Conservation (phyloP, 2,329 filamentous ascomycete species). For the Alternaria viburni region DNA sequence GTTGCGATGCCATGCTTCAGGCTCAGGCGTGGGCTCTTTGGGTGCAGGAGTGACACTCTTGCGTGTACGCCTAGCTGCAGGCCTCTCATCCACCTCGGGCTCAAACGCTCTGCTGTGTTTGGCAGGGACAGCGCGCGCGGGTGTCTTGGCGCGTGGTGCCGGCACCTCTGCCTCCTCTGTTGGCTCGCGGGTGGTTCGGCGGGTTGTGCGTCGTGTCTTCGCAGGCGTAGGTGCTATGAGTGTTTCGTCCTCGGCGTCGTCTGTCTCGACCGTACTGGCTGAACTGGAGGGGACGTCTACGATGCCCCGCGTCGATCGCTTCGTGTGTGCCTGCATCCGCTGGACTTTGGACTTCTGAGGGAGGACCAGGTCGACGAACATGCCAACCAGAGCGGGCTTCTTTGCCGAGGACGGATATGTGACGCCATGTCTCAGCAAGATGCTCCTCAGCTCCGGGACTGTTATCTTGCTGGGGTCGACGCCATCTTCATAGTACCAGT, state of each 20-base stretch:
- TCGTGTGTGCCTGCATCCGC: constrained; percentile 75
- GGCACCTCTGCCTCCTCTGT: constrained; percentile 42
- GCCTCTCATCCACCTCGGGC: constrained; percentile 41
- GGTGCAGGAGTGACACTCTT: constrained; percentile 48
- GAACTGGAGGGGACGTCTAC: constrained; percentile 69
- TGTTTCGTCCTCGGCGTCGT: constrained; percentile 60
- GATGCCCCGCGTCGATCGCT: constrained; percentile 88
- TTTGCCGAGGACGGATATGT: constrained; percentile 88
- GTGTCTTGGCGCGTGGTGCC: constrained; percentile 38
- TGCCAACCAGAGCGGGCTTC: constrained; percentile 83
- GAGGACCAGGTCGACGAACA: constrained; percentile 80
- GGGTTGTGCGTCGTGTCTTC: constrained; percentile 33
- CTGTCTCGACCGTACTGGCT: constrained; percentile 61
- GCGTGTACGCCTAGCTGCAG: constrained; percentile 46
- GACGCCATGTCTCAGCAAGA: constrained; percentile 87
- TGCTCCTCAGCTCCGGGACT: constrained; percentile 85
- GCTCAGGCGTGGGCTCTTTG: constrained; percentile 56
- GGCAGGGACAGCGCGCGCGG: constrained; percentile 48
- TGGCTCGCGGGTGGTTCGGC: constrained; percentile 51
- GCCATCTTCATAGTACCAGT: constrained; percentile 77
- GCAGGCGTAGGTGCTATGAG: constrained; percentile 53
- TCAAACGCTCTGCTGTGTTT: constrained; percentile 53
- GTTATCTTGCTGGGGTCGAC: constrained; percentile 87
- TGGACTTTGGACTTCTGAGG: constrained; percentile 81
- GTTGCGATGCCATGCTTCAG: constrained; percentile 55